Percentiles rank a stretch among this genome's conserved stretches.
Conservation (phyloP, 352 stramenopile species). For the Globisporangium paroecandrum region DNA sequence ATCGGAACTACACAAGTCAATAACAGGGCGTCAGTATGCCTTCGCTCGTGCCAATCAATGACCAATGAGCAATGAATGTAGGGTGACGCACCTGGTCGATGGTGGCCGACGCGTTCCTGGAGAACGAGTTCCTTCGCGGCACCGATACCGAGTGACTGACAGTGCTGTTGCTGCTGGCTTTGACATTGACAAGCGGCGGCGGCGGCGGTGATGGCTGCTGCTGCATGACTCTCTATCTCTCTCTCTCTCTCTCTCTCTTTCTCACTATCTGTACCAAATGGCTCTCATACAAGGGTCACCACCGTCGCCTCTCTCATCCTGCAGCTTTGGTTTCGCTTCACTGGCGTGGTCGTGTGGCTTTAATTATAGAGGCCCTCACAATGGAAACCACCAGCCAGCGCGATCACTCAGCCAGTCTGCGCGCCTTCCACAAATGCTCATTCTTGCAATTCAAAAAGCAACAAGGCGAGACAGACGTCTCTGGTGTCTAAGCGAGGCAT, state of each 20-base stretch:
- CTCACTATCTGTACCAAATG: neutral
- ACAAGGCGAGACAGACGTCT: neutral
- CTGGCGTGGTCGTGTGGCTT: no score
- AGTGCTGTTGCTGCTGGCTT: neutral
- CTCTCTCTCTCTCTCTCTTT: neutral
- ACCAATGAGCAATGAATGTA: neutral
- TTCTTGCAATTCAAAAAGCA: neutral
- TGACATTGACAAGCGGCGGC: neutral
- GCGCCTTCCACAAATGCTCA: neutral
- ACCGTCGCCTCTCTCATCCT: neutral
- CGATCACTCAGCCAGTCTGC: neutral
- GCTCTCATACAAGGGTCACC: neutral
- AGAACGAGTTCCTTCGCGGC: slow-evolving; percentile 34
- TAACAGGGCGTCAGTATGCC: neutral
- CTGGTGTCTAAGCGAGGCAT: neutral
- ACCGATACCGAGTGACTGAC: slow-evolving; percentile 15
- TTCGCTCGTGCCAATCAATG: neutral
- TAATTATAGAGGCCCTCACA: neutral
- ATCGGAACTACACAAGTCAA: slow-evolving; percentile 8
- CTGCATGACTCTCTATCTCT: neutral
- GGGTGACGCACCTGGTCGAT: slow-evolving; percentile 31
- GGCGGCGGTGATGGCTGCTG: neutral
- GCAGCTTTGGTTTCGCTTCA: neutral
- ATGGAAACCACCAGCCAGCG: neutral
- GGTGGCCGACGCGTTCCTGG: slow-evolving; percentile 18